Conservation (phyloP, 805 yeast species). For the Wickerhamiella spandovensis region DNA sequence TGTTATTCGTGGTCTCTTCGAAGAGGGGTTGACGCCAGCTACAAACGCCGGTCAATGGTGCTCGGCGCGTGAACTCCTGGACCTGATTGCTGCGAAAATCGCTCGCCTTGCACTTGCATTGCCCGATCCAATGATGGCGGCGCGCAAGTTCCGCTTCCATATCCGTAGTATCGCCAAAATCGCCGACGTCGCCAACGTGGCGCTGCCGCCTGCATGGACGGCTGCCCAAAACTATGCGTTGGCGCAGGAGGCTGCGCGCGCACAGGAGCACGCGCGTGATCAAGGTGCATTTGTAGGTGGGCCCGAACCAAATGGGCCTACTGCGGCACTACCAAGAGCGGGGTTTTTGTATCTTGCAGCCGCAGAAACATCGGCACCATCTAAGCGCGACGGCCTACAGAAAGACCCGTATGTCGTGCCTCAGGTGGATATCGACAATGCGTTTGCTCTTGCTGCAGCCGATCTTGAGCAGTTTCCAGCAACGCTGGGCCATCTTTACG, state of each 20-base stretch:
- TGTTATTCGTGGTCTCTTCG: conserved; percentile 31
- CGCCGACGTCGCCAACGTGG: background rate
- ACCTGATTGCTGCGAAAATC: conserved; percentile 49
- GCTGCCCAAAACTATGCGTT: background rate
- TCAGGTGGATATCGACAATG: background rate
- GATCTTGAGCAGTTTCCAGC: background rate
- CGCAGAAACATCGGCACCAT: background rate
- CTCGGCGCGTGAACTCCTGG: conserved; percentile 31
- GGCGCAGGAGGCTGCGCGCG: background rate
- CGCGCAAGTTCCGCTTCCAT: conserved; percentile 53
- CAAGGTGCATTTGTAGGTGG: background rate
- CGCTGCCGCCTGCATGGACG: background rate
- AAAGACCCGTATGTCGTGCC: background rate
- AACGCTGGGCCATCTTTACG: background rate
- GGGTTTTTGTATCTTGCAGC: background rate
- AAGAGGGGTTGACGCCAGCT: conserved; percentile 10
- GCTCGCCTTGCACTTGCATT: conserved; percentile 45
- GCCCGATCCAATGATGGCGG: conserved; percentile 46
- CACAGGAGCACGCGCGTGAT: background rate
- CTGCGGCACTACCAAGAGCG: background rate
- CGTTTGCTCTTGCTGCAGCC: background rate
- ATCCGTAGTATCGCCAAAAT: conserved; percentile 36
- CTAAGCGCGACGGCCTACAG: background rate
- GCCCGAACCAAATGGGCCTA: background rate
- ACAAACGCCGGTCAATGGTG: background rate